Evolutionary conservation across 192 early-diverging fungal species (phyloP).

Genomic region (Umbelopsis isabellina): DNA sequence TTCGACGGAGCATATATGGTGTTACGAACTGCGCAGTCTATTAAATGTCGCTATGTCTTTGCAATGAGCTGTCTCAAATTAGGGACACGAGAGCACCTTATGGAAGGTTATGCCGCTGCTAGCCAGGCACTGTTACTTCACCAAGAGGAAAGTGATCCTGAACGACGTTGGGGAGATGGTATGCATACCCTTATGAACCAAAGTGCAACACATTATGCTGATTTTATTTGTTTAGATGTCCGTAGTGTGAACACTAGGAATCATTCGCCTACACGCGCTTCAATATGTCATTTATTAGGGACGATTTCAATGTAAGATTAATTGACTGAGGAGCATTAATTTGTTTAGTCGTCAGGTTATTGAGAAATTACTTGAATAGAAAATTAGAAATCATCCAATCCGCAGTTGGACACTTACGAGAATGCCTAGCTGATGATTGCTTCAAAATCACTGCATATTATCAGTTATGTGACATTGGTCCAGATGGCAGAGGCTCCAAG

Average conservation of each 20-base stretch:
- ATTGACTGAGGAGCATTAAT: background rate
- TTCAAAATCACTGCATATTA: constrained; percentile 31
- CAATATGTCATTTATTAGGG: constrained; percentile 26
- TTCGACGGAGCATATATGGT: constrained; percentile 27
- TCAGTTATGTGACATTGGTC: constrained; percentile 36
- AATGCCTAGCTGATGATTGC: constrained; percentile 24
- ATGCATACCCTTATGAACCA: background rate
- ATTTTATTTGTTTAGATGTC: constrained; percentile 10
- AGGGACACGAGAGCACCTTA: constrained; percentile 21
- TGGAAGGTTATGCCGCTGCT: constrained; percentile 13
- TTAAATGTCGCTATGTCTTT: constrained; percentile 32
- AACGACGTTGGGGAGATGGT: constrained; percentile 19
- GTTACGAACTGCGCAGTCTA: background rate
- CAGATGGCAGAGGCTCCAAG: constrained; percentile 9
- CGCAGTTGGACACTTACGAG: constrained; percentile 20
- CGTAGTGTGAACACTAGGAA: constrained; percentile 25
- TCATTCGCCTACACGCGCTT: constrained; percentile 30
- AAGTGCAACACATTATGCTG: background rate
- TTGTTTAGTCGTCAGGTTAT: background rate
- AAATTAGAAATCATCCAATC: constrained; percentile 31
- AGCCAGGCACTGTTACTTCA: constrained; percentile 3
- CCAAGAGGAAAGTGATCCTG: constrained; percentile 16
- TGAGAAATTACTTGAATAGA: background rate
- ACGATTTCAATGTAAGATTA: constrained; percentile 21
- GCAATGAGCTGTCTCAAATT: constrained; percentile 30